Conservation (phyloP, 2,329 filamentous ascomycete genomes). For the Diaporthe destruens region DNA sequence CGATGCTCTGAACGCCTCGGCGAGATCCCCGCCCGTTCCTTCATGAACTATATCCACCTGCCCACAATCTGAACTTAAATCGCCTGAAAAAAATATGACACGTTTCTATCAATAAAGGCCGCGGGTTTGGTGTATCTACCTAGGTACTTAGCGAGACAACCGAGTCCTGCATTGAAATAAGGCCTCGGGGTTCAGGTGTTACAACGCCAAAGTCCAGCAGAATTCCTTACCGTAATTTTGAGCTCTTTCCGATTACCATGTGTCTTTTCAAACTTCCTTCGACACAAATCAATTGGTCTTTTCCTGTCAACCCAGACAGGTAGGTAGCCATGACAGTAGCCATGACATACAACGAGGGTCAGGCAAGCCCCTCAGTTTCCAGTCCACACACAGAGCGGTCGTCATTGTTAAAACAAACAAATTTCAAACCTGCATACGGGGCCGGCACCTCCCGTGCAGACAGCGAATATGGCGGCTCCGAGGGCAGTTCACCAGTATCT, state of each 20-base stretch:
- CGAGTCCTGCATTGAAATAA: constrained; percentile 1
- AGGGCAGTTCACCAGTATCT: not conserved
- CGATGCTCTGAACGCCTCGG: not conserved
- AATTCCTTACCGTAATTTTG: not conserved
- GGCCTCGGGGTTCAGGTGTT: not conserved
- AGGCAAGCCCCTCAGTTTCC: not conserved
- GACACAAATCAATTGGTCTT: not conserved
- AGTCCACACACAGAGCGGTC: constrained; percentile 28
- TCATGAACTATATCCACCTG: not conserved
- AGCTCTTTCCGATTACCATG: not conserved
- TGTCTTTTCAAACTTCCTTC: not conserved
- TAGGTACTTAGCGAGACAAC: not conserved
- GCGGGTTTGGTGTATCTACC: not conserved
- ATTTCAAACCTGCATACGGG: constrained; percentile 14
- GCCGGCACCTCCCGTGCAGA: not conserved
- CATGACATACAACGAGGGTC: constrained; percentile 23
- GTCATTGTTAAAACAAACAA: constrained; percentile 25
- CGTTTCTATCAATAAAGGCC: not conserved
- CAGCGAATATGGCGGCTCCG: constrained; percentile 11
- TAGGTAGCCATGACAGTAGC: not conserved
- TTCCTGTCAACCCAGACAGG: not conserved
- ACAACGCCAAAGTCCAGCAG: not conserved
- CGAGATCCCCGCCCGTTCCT: constrained; percentile 10
- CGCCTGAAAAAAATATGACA: no score
- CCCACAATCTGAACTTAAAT: not conserved